A percentile compares a stretch with the other conserved stretches of the same genome.
phyloP scores from a whole-genome alignment of 2,329 filamentous ascomycete genomes.

The Botryosphaeria agaves region DNA sequence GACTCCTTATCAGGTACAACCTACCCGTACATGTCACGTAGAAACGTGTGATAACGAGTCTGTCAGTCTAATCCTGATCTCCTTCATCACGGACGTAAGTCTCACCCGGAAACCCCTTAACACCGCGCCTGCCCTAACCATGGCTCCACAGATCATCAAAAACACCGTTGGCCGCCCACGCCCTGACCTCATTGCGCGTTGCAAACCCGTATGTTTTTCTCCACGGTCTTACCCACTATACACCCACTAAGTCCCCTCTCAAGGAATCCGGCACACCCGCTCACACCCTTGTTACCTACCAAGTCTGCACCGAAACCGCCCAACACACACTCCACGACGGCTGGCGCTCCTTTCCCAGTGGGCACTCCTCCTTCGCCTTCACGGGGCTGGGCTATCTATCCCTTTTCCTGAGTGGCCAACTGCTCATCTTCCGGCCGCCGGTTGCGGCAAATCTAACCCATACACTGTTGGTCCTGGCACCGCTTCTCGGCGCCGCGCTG shows the following conservation, averaged over 20 bases:
- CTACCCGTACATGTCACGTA: too few relatives aligned
- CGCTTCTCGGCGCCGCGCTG: conserved; percentile 38
- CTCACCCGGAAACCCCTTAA: background rate
- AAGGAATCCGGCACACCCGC: conserved; percentile 31
- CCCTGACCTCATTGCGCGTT: conserved; percentile 78
- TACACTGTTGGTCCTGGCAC: conserved; percentile 36
- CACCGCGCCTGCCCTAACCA: too few relatives aligned
- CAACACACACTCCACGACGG: conserved; percentile 61
- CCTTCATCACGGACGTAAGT: conserved; percentile 59
- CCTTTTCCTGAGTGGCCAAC: conserved; percentile 50
- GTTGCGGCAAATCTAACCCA: conserved; percentile 38
- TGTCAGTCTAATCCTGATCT: conserved; percentile 46
- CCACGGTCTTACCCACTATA: too few relatives aligned
- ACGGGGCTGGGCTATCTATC: conserved; percentile 59
- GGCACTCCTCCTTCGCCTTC: conserved; percentile 66
- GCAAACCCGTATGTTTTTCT: conserved; percentile 42
- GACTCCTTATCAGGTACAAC: conserved; percentile 48
- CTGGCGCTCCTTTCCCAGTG: conserved; percentile 69
- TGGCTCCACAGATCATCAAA: conserved; percentile 59
- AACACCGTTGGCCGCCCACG: conserved; percentile 71
- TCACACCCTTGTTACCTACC: conserved; percentile 39
- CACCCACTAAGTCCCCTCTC: too few relatives aligned
- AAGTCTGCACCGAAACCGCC: conserved; percentile 55
- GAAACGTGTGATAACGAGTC: background rate
- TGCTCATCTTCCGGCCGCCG: conserved; percentile 40